Evolutionary conservation across 2,329 filamentous ascomycete genomes (phyloP).

Genomic region (Ilyonectria destructans): DNA sequence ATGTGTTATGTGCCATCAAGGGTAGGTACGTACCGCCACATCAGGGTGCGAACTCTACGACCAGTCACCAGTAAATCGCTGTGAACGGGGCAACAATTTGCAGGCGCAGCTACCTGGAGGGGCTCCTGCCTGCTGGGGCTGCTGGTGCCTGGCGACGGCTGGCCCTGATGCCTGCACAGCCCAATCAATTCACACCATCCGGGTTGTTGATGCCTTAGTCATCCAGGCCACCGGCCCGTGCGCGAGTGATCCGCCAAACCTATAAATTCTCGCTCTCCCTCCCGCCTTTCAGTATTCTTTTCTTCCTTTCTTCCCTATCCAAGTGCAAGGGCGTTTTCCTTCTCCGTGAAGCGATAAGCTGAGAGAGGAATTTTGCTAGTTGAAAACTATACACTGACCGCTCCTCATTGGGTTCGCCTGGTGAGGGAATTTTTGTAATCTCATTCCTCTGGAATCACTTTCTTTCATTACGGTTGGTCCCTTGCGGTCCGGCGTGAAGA

Average conservation of each 20-base stretch:
- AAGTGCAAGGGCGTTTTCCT: constrained; percentile 79
- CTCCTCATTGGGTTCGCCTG: constrained; percentile 78
- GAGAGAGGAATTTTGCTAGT: constrained; percentile 92
- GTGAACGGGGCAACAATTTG: background rate
- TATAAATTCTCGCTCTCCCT: constrained; percentile 55
- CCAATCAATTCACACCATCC: constrained; percentile 38
- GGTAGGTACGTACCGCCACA: too few species aligned
- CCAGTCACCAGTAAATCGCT: background rate
- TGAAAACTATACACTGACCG: constrained; percentile 86
- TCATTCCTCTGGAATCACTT: constrained; percentile 48
- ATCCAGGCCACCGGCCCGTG: constrained; percentile 36
- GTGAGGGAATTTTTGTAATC: constrained; percentile 81
- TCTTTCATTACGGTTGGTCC: constrained; percentile 61
- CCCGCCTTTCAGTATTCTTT: constrained; percentile 53
- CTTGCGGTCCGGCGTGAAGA: constrained; percentile 59
- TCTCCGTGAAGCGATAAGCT: constrained; percentile 74
- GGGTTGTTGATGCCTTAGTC: constrained; percentile 41
- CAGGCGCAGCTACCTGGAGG: background rate
- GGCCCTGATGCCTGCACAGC: constrained; percentile 16
- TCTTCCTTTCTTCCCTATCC: constrained; percentile 67
- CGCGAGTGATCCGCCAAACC: constrained; percentile 27
- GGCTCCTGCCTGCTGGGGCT: constrained; percentile 29
- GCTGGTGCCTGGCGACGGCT: constrained; percentile 42
- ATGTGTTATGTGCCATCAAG: too few species aligned
- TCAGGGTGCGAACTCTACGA: too few species aligned